These are phyloP conservation scores for Penicillium occitanis DNA, from an alignment of 2,329 filamentous ascomycete genomes.

Conservation along the genomic window DNA sequence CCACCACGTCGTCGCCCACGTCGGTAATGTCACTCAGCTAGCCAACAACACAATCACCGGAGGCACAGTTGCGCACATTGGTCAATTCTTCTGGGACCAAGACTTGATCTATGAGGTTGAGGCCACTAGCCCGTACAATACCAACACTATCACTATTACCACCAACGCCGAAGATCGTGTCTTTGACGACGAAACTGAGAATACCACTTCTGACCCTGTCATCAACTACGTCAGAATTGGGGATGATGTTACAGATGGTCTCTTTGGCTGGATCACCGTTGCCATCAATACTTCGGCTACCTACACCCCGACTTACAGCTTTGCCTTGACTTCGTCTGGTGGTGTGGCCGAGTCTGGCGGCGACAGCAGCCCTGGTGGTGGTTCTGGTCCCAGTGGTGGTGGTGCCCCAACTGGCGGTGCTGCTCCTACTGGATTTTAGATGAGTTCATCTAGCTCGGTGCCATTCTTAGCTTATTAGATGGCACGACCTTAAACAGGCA, in stretches of 20 bases:
- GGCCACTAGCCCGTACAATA: slow-evolving; percentile 36
- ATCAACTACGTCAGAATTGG: background rate
- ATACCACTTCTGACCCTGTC: background rate
- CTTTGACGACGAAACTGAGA: background rate
- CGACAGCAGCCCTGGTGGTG: background rate
- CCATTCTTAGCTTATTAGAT: background rate
- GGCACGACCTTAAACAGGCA: background rate
- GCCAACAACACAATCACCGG: slow-evolving; percentile 43
- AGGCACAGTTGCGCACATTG: slow-evolving; percentile 56
- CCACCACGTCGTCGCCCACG: slow-evolving; percentile 33
- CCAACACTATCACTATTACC: background rate
- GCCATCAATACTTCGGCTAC: background rate
- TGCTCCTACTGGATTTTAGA: background rate
- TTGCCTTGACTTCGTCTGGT: background rate
- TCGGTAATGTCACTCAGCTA: slow-evolving; percentile 30
- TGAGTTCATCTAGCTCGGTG: background rate
- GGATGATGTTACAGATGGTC: background rate
- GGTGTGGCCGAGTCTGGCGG: background rate
- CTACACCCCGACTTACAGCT: background rate
- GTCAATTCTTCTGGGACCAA: slow-evolving; percentile 63
- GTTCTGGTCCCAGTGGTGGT: background rate
- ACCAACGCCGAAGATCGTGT: background rate
- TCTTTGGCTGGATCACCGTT: background rate
- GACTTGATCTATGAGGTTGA: slow-evolving; percentile 53
- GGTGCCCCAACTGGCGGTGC: background rate